Evolutionary conservation across 73 alveolate genomes (phyloP).

Genomic region (Halteria grandinella): DNA sequence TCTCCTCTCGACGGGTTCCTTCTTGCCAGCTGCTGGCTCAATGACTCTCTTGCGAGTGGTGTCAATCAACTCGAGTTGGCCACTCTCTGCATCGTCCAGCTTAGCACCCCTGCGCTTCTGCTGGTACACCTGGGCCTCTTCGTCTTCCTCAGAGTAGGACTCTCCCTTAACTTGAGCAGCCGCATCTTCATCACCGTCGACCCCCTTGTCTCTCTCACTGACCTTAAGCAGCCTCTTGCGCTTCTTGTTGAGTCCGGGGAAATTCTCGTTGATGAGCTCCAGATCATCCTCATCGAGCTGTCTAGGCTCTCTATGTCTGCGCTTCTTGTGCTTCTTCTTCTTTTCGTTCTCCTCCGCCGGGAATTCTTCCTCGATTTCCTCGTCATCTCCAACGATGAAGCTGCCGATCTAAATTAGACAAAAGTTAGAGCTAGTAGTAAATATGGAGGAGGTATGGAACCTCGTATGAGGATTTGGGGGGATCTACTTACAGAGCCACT

Average conservation of each 20-base stretch:
- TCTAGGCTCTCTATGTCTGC: background rate
- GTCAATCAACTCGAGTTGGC: background rate
- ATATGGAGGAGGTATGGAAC: too few relatives aligned
- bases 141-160: background rate
- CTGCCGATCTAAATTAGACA: too few relatives aligned
- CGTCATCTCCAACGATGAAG: slow-evolving; percentile 46
- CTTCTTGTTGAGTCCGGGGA: background rate
- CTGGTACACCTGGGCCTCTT: background rate
- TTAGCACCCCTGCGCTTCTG: too few relatives aligned
- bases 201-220: slow-evolving; percentile 1
- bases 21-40: background rate
- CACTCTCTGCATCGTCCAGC: too few relatives aligned
- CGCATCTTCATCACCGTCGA: background rate
- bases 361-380: slow-evolving; percentile 36
- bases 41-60: background rate
- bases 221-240: background rate
- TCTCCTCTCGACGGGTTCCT: background rate
- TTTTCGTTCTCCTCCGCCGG: slow-evolving; percentile 7
- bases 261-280: slow-evolving; percentile 8
- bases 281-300: background rate
- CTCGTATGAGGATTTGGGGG: slow-evolving; percentile 20
- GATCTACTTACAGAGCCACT: slow-evolving; percentile 29
- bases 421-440: too few relatives aligned
- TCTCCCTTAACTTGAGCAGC: background rate
- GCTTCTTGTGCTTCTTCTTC: background rate